Evolutionary conservation across 345 rosid species (phyloP).

Genomic region (Eucalyptus coolabah): DNA sequence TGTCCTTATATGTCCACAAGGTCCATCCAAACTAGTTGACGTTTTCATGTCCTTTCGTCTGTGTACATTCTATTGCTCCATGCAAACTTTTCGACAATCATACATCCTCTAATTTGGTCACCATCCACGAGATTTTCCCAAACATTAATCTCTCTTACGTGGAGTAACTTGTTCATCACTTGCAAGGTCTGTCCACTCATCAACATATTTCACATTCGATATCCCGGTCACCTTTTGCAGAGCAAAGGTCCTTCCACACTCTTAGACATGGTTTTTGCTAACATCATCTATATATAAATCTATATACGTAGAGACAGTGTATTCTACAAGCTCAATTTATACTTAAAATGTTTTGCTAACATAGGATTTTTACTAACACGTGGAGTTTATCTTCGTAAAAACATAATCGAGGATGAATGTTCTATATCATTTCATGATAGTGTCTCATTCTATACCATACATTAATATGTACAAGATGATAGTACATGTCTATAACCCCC

Average conservation of each 20-base stretch:
- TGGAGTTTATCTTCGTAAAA: neutral
- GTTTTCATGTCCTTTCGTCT: neutral
- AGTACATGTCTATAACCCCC: neutral
- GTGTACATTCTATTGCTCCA: neutral
- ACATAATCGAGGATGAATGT: neutral
- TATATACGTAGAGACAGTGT: neutral
- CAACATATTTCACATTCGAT: neutral
- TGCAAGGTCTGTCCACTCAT: neutral
- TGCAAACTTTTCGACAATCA: neutral
- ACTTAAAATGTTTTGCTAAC: neutral
- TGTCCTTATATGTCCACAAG: neutral
- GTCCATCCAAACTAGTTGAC: neutral
- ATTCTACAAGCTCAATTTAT: neutral
- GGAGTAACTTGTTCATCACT: neutral
- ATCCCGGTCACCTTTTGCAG: neutral
- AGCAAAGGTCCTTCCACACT: neutral
- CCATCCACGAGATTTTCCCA: neutral
- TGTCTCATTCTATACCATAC: neutral
- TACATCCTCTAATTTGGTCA: neutral
- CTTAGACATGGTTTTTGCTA: neutral
- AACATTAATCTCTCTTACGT: neutral
- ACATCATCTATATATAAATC: neutral
- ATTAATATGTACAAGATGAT: neutral
- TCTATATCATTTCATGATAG: neutral
- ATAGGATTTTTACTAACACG: neutral